Conservation (phyloP, 768 basidiomycete species). For the Tylopilus balloui region DNA sequence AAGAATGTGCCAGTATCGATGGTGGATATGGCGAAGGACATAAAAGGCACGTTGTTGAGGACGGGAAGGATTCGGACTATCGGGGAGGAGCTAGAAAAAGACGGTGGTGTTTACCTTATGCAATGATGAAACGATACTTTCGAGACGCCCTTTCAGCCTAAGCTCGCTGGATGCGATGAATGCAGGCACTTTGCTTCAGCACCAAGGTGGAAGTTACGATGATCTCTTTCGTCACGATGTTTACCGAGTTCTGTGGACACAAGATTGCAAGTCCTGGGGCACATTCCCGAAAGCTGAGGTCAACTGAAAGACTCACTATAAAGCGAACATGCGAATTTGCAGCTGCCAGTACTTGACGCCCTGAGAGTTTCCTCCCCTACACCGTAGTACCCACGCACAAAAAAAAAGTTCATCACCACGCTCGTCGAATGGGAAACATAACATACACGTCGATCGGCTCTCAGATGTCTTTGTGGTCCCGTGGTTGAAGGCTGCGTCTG, state of each 20-base stretch:
- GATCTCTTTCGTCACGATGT: conserved; percentile 38
- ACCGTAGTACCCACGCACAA: conserved; percentile 9
- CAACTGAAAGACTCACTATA: conserved; percentile 29
- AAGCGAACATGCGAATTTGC: conserved; percentile 45
- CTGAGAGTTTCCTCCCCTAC: conserved; percentile 60
- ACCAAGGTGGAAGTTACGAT: no score
- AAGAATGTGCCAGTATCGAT: conserved; percentile 1
- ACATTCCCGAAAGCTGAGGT: conserved; percentile 29
- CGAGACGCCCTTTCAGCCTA: conserved; percentile 39
- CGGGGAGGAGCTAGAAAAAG: conserved; percentile 10
- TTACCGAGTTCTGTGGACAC: conserved; percentile 33
- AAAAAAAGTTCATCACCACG: neutral
- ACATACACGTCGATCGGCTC: conserved; percentile 49
- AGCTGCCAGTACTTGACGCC: conserved; percentile 44
- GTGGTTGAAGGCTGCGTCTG: conserved; percentile 71
- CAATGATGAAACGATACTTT: conserved; percentile 15
- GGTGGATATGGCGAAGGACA: conserved; percentile 8
- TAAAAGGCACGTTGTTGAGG: conserved; percentile 17
- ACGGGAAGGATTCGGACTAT: conserved; percentile 28
- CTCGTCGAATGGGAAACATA: neutral
- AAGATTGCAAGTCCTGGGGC: conserved; percentile 11
- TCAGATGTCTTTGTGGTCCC: conserved; percentile 52
- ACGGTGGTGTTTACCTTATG: conserved; percentile 24
- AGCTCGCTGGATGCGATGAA: conserved; percentile 43
- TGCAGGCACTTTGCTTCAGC: conserved; percentile 36